Evolutionary conservation across 2,329 filamentous ascomycete species (phyloP).

Genomic region (Thelonectria blattea): DNA sequence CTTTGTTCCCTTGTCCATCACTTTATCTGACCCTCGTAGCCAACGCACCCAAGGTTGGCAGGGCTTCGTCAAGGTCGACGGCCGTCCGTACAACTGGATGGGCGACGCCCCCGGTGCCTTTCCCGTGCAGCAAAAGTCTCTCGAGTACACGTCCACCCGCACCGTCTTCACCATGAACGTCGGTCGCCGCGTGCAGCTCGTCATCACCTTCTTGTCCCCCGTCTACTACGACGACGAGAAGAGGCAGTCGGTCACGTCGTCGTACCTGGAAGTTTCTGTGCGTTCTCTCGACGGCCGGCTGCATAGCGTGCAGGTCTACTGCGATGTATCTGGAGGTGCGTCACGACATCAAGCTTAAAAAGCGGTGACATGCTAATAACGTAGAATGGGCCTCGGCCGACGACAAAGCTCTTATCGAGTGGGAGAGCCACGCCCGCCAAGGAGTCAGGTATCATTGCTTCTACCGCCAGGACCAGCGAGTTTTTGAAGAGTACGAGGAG

Average conservation of each 20-base stretch:
- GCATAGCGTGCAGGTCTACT: slow-evolving; percentile 73
- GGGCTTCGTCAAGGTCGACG: slow-evolving; percentile 73
- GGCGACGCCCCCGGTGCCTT: slow-evolving; percentile 58
- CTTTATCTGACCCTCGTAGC: neutral
- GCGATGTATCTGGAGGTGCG: slow-evolving; percentile 67
- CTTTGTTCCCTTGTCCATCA: too few species aligned
- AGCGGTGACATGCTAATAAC: too few species aligned
- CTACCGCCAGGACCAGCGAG: slow-evolving; percentile 62
- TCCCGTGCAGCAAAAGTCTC: neutral
- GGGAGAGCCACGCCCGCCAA: slow-evolving; percentile 61
- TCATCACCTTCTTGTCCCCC: slow-evolving; percentile 73
- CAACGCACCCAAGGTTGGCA: slow-evolving; percentile 64
- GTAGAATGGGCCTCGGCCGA: slow-evolving; percentile 77
- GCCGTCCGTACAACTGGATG: slow-evolving; percentile 70
- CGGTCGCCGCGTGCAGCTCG: slow-evolving; percentile 65
- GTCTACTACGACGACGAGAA: slow-evolving; percentile 70
- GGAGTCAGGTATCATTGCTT: slow-evolving; percentile 70
- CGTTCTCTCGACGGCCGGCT: slow-evolving; percentile 64
- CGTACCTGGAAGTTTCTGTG: slow-evolving; percentile 71
- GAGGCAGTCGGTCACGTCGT: slow-evolving; percentile 72
- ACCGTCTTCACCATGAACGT: slow-evolving; percentile 74
- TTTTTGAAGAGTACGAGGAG: slow-evolving; percentile 72
- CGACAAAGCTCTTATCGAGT: slow-evolving; percentile 59
- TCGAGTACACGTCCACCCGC: slow-evolving; percentile 58
- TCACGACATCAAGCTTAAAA: too few species aligned